These are phyloP conservation scores for Elymus sibiricus DNA, from an alignment of 176 grass and related monocot genomes.

Conservation along the genomic window DNA sequence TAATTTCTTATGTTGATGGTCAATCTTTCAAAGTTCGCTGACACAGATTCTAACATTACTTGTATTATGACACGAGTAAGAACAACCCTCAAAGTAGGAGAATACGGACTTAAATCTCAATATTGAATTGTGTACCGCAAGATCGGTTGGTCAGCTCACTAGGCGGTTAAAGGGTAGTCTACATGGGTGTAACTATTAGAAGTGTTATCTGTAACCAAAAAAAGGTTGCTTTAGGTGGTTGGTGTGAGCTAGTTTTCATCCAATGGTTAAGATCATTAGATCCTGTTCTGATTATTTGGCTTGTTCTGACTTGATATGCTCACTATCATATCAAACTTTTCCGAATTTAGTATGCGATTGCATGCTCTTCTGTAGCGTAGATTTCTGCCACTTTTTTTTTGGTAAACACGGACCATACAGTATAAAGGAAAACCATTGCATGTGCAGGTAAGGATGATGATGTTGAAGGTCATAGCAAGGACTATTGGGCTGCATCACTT, in stretches of 20 bases:
- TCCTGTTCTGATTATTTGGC: background rate
- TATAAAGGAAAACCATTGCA: slow-evolving; percentile 18
- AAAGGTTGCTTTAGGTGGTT: background rate
- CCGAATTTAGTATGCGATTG: background rate
- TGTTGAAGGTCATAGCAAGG: slow-evolving; percentile 88
- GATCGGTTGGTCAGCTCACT: background rate
- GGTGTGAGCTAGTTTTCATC: background rate
- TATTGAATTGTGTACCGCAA: background rate
- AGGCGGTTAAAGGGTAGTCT: background rate
- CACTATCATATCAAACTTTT: background rate
- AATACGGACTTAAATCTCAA: background rate
- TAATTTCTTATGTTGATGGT: background rate
- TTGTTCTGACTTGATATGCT: slow-evolving; percentile 13
- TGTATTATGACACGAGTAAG: background rate
- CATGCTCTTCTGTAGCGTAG: background rate
- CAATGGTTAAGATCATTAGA: background rate
- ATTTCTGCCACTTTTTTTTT: background rate
- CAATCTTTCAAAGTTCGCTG: background rate
- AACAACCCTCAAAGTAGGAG: background rate
- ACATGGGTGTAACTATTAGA: background rate
- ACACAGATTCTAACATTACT: background rate
- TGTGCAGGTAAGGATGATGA: slow-evolving; percentile 91
- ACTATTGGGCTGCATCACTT: slow-evolving; percentile 83
- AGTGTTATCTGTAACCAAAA: background rate
- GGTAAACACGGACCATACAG: background rate